Base-by-base conservation (phyloP, 768 basidiomycete genomes). In the Mrakia gelida region DNA sequence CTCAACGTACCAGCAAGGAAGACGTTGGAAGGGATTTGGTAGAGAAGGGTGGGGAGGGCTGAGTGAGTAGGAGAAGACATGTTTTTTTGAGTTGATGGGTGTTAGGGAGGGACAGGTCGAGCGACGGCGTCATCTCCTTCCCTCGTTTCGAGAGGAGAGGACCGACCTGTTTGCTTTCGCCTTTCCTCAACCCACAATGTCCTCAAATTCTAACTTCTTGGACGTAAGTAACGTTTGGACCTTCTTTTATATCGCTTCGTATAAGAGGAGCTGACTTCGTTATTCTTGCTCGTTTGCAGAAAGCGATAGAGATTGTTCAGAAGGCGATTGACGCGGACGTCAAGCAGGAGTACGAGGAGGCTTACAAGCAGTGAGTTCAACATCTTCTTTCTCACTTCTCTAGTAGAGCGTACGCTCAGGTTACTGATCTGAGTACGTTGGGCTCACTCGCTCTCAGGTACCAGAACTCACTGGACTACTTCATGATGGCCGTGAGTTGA, bases 391-490 rank as follows among this genome's bases (percentile, higher is more conserved):
- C 18, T 11, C 7, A 1, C 63, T 28, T 7, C 26, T 41, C 65
- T 21, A 45, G 5, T 11, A 28, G 41, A 34, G 71, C 73, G 75
- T 26, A 73, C 8, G 7, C 11, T 45, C 45, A 30, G 43, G 18
- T 62, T 10, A n/a, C 38, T 10, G 54, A 56, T n/a, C 16, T 72
- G n/a, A 7, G 1, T 18, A 18, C 54, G 10, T 0, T 18, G 3
- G 15, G 45, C 28, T 56, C 56, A 13, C 45, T 34, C 28, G 32
- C 6, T 54, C 32, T 21, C 49, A 75, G 86, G 80, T 97, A 97
- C 86, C 91, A 92, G 87, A 96, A 98, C 87, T 88, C 93, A 0
- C 88, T 98, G 79, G 97, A 99, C 83, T 99, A 96, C 84, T 99
- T 99, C 85, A 94, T 98, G 92, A 92, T 98, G 80, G 95, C 95